Conservation (phyloP, 176 grass and related monocot genomes). For the Pontederia crassipes region DNA sequence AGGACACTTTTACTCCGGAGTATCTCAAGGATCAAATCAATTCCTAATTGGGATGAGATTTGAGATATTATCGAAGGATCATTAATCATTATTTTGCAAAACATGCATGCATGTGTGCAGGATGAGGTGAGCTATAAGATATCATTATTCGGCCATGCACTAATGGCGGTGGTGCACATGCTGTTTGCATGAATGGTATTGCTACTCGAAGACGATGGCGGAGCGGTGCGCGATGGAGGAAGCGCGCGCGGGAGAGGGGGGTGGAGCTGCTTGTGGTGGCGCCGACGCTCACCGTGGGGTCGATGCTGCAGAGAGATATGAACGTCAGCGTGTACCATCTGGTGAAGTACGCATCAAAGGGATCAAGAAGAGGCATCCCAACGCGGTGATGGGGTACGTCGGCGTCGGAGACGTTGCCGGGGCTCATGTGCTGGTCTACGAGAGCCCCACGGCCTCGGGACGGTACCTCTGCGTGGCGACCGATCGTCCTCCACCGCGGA, state of each 20-base stretch:
- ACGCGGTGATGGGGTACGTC: conserved; percentile 63
- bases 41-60: too few relatives aligned
- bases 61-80: too few relatives aligned
- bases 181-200: conserved; percentile 62
- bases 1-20: too few relatives aligned
- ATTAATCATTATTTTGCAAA: too few relatives aligned
- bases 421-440: conserved; percentile 58
- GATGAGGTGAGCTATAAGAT: too few relatives aligned
- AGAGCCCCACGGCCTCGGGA: conserved; percentile 27
- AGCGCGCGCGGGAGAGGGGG: conserved; percentile 11
- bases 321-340: conserved; percentile 54
- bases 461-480: conserved; percentile 83
- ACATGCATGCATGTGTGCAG: too few relatives aligned
- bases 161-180: too few relatives aligned
- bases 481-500: conserved; percentile 75
- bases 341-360: conserved; percentile 55
- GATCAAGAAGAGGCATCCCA: conserved; percentile 48
- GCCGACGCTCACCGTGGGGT: conserved; percentile 49
- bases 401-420: conserved; percentile 64
- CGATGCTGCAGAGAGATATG: conserved; percentile 50
- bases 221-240: conserved; percentile 53
- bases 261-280: conserved; percentile 39
- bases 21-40: too few relatives aligned
- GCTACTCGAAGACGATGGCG: conserved; percentile 18
- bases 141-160: too few relatives aligned